Evolutionary conservation across 768 basidiomycete genomes (phyloP).

Genomic region (Lyophyllum atratum): DNA sequence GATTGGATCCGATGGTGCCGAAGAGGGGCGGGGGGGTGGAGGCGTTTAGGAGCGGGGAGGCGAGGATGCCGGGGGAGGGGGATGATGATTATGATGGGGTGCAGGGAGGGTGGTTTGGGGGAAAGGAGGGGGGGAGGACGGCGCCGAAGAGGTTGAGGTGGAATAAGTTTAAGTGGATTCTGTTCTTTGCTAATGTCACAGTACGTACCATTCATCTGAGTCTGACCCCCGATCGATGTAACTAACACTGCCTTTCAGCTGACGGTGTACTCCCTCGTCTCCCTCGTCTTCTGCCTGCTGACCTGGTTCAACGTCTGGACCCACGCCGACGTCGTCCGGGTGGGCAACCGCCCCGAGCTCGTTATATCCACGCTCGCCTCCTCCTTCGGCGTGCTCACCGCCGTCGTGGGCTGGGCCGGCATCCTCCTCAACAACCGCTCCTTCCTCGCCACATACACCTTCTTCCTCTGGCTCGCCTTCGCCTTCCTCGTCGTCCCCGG

Average conservation of each 20-base stretch:
- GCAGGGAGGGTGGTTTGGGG: slow-evolving; percentile 16
- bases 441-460: slow-evolving; percentile 80
- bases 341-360: slow-evolving; percentile 68
- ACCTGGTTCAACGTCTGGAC: slow-evolving; percentile 80
- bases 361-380: slow-evolving; percentile 71
- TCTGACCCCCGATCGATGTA: neutral
- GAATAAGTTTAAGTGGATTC: slow-evolving; percentile 84
- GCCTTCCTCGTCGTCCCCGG: slow-evolving; percentile 74
- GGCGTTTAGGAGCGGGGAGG: slow-evolving; percentile 46
- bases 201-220: slow-evolving; percentile 27
- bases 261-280: slow-evolving; percentile 58
- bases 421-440: slow-evolving; percentile 84
- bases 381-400: slow-evolving; percentile 58
- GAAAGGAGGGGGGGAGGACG: slow-evolving; percentile 34
- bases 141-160: slow-evolving; percentile 50
- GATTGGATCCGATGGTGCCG: slow-evolving; percentile 38
- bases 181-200: slow-evolving; percentile 66
- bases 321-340: slow-evolving; percentile 66
- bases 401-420: slow-evolving; percentile 78
- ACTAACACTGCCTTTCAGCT: slow-evolving; percentile 32
- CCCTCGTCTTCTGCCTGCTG: slow-evolving; percentile 65
- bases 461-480: slow-evolving; percentile 76
- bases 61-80: slow-evolving; percentile 40
- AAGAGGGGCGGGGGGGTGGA: slow-evolving; percentile 66
- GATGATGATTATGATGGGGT: slow-evolving; percentile 49